Conservation (phyloP, 805 yeast genomes). For the Saturnispora galanensis region DNA sequence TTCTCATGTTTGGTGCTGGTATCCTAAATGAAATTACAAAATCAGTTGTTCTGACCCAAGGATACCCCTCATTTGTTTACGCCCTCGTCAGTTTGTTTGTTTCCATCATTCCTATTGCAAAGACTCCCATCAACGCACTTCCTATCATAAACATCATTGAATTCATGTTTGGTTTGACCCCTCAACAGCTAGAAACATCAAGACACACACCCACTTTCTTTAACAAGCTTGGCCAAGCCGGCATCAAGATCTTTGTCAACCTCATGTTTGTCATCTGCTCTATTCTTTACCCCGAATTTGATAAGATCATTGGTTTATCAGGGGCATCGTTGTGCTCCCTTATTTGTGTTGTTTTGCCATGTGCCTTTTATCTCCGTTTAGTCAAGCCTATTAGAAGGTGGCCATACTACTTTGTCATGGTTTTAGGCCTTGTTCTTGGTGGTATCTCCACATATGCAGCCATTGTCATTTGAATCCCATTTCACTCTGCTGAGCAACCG, state of each 20-base stretch:
- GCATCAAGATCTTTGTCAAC: conserved; percentile 45
- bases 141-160: conserved; percentile 80
- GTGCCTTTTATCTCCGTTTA: conserved; percentile 59
- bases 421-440: conserved; percentile 41
- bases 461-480: conserved; percentile 6
- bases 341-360: conserved; percentile 72
- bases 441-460: conserved; percentile 56
- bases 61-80: conserved; percentile 57
- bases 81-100: conserved; percentile 54
- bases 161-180: conserved; percentile 25
- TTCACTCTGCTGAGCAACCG: conserved; percentile 2
- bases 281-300: conserved; percentile 72
- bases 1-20: conserved; percentile 67
- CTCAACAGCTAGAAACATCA: conserved; percentile 18
- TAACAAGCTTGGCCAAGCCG: conserved; percentile 11
- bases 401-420: conserved; percentile 34
- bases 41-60: conserved; percentile 53
- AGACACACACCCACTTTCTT: conserved; percentile 10
- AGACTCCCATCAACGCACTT: conserved; percentile 77
- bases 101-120: conserved; percentile 75
- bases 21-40: conserved; percentile 71
- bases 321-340: conserved; percentile 79
- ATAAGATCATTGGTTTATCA: conserved; percentile 69
- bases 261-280: conserved; percentile 55
- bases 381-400: conserved; percentile 40